These are phyloP conservation scores for Zymoseptoria passerinii DNA, from an alignment of 2,329 filamentous ascomycete genomes.

Conservation along the genomic window DNA sequence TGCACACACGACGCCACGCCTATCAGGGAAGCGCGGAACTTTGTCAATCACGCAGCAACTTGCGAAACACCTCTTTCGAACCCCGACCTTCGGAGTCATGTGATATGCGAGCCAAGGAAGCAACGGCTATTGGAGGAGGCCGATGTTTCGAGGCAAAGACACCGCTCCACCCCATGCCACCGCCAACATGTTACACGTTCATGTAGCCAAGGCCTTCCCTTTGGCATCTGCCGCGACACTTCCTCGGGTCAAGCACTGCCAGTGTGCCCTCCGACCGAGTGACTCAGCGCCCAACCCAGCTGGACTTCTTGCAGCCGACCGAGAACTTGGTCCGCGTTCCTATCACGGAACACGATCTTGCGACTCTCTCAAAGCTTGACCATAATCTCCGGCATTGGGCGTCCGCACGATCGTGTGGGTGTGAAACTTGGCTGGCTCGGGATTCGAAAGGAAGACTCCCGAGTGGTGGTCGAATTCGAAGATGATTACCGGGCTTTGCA, in stretches of 20 bases:
- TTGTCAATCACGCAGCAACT: neutral
- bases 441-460: conserved; percentile 67
- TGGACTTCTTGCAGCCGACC: neutral
- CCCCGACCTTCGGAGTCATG: neutral
- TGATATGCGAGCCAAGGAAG: neutral
- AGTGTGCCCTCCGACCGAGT: neutral
- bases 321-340: neutral
- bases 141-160: too few relatives aligned
- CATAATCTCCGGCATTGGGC: conserved; percentile 71
- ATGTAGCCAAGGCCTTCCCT: too few relatives aligned
- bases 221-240: too few relatives aligned
- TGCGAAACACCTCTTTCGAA: neutral
- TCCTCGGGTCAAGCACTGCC: too few relatives aligned
- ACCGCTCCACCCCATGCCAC: too few relatives aligned
- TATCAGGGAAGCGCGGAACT: neutral
- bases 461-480: conserved; percentile 75
- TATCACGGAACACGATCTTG: conserved; percentile 7
- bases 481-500: conserved; percentile 67
- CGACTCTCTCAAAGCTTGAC: conserved; percentile 38
- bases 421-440: conserved; percentile 67
- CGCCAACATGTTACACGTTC: too few relatives aligned
- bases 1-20: neutral
- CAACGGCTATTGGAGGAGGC: neutral
- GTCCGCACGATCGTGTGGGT: conserved; percentile 66
- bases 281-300: neutral